These are phyloP conservation scores for Lophium mytilinum DNA, from an alignment of 495 filamentous ascomycete species.

Conservation along the genomic window DNA sequence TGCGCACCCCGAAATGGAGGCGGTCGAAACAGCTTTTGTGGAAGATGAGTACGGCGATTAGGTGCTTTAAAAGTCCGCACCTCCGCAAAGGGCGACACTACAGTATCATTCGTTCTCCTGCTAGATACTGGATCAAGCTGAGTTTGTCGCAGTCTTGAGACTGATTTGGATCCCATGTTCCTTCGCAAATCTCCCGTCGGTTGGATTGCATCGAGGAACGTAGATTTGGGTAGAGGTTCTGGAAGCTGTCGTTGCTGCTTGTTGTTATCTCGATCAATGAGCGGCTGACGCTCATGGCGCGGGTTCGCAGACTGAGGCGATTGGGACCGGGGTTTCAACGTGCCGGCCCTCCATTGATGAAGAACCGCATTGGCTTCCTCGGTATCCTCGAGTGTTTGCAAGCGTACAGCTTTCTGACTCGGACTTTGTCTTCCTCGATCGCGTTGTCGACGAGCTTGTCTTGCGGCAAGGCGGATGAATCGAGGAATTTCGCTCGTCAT, in stretches of 20 bases:
- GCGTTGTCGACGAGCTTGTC: conserved; percentile 52
- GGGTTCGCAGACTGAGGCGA: conserved; percentile 30
- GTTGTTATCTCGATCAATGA: conserved; percentile 17
- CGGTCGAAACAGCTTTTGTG: not conserved
- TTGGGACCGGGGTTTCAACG: conserved; percentile 34
- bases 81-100: not conserved
- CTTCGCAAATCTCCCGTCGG: no score
- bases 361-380: conserved; percentile 62
- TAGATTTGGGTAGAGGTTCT: no score
- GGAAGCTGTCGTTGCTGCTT: not conserved
- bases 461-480: conserved; percentile 73
- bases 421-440: conserved; percentile 68
- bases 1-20: conserved; percentile 23
- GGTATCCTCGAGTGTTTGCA: conserved; percentile 66
- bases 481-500: conserved; percentile 43
- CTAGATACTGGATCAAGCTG: not conserved
- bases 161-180: no score
- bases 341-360: conserved; percentile 68
- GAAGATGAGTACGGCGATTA: not conserved
- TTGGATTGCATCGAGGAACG: no score
- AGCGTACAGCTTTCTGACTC: conserved; percentile 60
- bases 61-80: not conserved
- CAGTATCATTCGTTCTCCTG: not conserved
- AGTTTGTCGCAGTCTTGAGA: not conserved
- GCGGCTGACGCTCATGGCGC: conserved; percentile 5